phyloP scores from a whole-genome alignment of 208 protist species.

The Trypanosoma platydactyli region DNA sequence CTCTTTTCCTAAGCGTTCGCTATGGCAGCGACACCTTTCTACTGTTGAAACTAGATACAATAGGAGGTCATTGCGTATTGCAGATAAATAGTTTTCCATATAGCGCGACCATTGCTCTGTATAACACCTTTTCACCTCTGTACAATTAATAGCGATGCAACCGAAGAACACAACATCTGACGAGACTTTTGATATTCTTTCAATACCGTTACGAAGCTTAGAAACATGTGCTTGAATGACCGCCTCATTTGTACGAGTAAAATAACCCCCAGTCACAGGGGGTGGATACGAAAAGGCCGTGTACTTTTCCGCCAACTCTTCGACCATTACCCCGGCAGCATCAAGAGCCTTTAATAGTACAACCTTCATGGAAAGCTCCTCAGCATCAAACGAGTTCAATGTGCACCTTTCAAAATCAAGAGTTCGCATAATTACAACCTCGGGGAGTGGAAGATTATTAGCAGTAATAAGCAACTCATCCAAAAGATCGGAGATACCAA shows the following conservation, averaged over 20 bases:
- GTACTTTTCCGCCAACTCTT: conserved; percentile 49
- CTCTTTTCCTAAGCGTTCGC: conserved; percentile 36
- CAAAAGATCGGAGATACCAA: conserved; percentile 71
- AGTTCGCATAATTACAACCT: conserved; percentile 61
- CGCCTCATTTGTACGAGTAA: conserved; percentile 27
- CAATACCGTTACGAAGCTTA: conserved; percentile 44
- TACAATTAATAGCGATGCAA: conserved; percentile 69
- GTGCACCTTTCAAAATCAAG: conserved; percentile 43
- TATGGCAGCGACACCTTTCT: conserved; percentile 36
- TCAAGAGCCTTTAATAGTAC: conserved; percentile 33
- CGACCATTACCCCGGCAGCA: conserved; percentile 38
- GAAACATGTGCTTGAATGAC: conserved; percentile 39
- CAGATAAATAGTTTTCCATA: conserved; percentile 45
- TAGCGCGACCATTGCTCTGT: conserved; percentile 54
- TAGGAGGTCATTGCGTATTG: conserved; percentile 40
- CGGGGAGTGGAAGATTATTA: conserved; percentile 61
- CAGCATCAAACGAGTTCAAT: conserved; percentile 30
- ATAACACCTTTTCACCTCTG: conserved; percentile 51
- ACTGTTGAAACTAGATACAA: conserved; percentile 37
- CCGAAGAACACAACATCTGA: conserved; percentile 72
- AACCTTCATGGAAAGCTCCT: conserved; percentile 21
- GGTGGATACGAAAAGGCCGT: conserved; percentile 54
- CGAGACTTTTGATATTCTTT: conserved; percentile 44
- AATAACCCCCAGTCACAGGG: conserved; percentile 32
- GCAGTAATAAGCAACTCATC: conserved; percentile 48